Conservation (phyloP, 2,329 filamentous ascomycete genomes). For the Calonectria ilicicola region DNA sequence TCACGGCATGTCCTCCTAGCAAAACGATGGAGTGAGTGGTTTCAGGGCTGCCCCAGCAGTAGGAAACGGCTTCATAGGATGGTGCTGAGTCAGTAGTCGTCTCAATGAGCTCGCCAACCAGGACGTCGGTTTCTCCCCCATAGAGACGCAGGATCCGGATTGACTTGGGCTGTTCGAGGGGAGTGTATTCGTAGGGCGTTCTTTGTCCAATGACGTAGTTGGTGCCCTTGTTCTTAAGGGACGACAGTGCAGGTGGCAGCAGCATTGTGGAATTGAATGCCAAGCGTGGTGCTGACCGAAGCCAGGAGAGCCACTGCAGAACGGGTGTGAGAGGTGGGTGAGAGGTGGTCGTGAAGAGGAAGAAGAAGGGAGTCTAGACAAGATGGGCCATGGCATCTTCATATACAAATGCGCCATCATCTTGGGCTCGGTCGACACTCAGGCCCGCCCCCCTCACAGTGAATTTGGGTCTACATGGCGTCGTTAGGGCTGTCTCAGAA, state of each 20-base stretch:
- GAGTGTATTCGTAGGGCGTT: background rate
- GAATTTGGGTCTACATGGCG: background rate
- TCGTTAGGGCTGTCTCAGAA: background rate
- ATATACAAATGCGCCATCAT: constrained; percentile 5
- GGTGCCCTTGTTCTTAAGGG: background rate
- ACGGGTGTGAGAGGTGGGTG: background rate
- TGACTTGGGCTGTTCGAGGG: background rate
- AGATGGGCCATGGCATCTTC: background rate
- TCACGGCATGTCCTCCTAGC: background rate
- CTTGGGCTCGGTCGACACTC: background rate
- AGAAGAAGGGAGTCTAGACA: background rate
- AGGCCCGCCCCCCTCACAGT: background rate
- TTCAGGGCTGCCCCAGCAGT: background rate
- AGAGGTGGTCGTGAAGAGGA: background rate
- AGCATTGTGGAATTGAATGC: background rate
- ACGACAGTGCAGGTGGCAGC: background rate
- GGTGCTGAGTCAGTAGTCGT: background rate
- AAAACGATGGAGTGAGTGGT: background rate
- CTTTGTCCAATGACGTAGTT: background rate
- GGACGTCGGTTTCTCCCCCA: background rate
- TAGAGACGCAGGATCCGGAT: constrained; percentile 13
- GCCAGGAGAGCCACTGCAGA: background rate
- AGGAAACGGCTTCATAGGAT: constrained; percentile 19
- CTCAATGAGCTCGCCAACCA: constrained; percentile 9
- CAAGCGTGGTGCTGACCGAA: background rate